Base-by-base conservation (phyloP, 1,284 basidiomycete species). In the Malassezia vespertilionis region DNA sequence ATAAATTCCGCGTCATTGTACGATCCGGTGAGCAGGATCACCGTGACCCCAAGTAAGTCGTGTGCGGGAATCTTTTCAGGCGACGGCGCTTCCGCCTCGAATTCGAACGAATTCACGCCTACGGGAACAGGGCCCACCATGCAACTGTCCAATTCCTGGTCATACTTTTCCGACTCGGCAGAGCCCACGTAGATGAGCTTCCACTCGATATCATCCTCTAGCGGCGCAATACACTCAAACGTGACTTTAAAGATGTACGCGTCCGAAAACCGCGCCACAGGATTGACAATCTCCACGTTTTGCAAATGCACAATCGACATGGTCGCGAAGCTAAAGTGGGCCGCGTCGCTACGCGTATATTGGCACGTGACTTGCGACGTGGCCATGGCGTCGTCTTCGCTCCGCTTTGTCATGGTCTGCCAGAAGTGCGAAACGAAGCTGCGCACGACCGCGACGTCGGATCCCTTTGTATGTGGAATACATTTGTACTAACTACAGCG, bases 161-260 rank as follows among this genome's bases (percentile, higher is more conserved):
- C 90, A 40, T 86, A 83, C 42, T 86, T 81, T 67, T 88, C 85
- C 62, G 84, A 81, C 14, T 83, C 87, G 0, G 93, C 89, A 1
- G 84, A 89, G 3, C 93, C 89, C 42, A 97, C 91, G 71, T 95
- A 97, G 55, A 95, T 88, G 55, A 99, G 80, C 59, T 82, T 82
- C 91, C 91, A 97, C 72, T 97, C 91, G 56, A 97, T 80, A 72
- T 87, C 89, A 65, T 96, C 90, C 63, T 83, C 81, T 41, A 97
- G 76, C 9, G 83, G 81, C 6, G 89, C 83, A 59, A 97, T 90
- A 72, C 90, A 96, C 72, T 97, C 93, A 61, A 97, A 99, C 0
- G 89, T 93, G 71, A 99, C 89, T 60, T 86, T 82, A 73, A 96
- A 95, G 60, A 81, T 79, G 75, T 96, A 97, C 30, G 83, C 77